phyloP scores from a whole-genome alignment of 2,329 filamentous ascomycete species.

The Apiospora phragmitis region DNA sequence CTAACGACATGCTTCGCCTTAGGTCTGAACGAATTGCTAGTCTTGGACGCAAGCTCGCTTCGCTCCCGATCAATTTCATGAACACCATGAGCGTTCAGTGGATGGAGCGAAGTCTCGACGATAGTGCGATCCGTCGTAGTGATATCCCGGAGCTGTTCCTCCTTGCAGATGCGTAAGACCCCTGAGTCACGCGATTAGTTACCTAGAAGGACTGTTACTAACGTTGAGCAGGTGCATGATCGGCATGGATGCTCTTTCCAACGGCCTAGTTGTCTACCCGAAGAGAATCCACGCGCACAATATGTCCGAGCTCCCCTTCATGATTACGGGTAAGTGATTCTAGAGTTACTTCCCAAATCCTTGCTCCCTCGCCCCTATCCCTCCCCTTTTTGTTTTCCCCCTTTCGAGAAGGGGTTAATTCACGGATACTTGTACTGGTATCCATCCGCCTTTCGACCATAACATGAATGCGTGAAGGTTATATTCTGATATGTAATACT shows the following conservation, averaged over 20 bases:
- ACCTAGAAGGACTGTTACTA: not conserved
- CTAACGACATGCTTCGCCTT: not conserved
- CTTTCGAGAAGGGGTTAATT: not conserved
- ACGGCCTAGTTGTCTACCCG: conserved; percentile 78
- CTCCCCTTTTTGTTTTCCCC: not conserved
- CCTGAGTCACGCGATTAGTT: not conserved
- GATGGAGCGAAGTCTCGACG: conserved; percentile 78
- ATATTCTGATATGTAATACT: not conserved
- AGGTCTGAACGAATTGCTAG: conserved; percentile 36
- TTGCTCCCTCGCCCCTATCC: not conserved
- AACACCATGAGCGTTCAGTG: conserved; percentile 73
- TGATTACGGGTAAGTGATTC: conserved; percentile 53
- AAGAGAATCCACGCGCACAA: conserved; percentile 67
- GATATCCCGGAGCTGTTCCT: conserved; percentile 58
- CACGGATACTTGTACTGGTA: not conserved
- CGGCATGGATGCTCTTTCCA: conserved; percentile 65
- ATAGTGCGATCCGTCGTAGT: conserved; percentile 69
- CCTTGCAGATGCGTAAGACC: conserved; percentile 1
- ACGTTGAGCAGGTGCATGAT: conserved; percentile 56
- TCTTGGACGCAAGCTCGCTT: conserved; percentile 33
- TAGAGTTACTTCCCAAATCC: not conserved
- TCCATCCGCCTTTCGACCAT: not conserved
- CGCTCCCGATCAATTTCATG: conserved; percentile 45
- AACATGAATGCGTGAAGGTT: not conserved
- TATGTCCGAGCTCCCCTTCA: conserved; percentile 73